A percentile compares a stretch with the other conserved stretches of the same genome.
These are phyloP conservation scores for Adansonia gregorii DNA, from an alignment of 441 rosid species.

Conservation along the genomic window DNA sequence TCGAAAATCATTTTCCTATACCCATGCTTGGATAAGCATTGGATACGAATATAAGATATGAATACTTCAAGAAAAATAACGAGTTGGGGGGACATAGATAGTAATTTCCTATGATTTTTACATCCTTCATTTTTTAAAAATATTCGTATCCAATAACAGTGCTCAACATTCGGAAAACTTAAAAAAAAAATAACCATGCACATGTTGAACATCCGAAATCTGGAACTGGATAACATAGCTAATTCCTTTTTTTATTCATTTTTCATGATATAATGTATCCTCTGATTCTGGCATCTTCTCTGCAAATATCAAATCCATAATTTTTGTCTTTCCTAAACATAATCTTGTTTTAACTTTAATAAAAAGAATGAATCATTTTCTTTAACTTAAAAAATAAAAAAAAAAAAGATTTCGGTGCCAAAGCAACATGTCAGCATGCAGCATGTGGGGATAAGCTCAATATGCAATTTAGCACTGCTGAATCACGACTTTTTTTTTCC, in stretches of 20 bases:
- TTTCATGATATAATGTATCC: background rate
- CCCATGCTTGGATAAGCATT: no score
- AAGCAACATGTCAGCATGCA: background rate
- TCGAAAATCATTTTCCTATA: no score
- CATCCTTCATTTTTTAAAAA: no score
- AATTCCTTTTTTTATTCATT: background rate
- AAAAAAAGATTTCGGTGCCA: background rate
- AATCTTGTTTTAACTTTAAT: background rate
- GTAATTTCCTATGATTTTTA: no score
- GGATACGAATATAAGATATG: no score
- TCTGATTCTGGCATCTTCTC: background rate
- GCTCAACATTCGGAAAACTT: no score
- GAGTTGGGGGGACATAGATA: no score
- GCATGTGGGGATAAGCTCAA: constrained; percentile 5
- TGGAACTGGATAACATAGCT: no score
- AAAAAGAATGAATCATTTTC: background rate
- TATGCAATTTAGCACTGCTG: constrained; percentile 5
- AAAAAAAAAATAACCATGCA: no score
- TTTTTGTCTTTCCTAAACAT: background rate
- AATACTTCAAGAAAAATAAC: no score
- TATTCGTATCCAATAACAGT: no score
- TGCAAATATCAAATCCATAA: background rate
- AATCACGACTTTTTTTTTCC: background rate
- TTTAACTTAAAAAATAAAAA: background rate
- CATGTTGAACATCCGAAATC: no score